A percentile compares a stretch with the other conserved stretches of the same genome.
Conservation (phyloP, 1,139 yeast species). For the Taphrina communis region DNA sequence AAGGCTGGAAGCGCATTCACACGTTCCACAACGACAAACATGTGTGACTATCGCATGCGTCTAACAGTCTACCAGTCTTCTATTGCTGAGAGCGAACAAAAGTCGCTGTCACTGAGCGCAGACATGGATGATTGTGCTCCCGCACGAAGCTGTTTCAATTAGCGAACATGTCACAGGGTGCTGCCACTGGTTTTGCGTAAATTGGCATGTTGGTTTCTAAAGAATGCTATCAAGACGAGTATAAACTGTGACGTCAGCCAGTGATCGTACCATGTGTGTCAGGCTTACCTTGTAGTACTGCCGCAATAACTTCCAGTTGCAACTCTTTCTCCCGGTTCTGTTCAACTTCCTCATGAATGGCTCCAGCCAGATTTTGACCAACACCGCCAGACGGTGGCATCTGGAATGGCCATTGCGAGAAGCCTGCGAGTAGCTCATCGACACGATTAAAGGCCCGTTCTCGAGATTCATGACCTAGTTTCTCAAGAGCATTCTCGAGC, state of each 20-base stretch:
- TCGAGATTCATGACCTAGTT: constrained; percentile 82
- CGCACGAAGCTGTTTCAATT: background rate
- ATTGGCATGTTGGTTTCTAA: constrained; percentile 46
- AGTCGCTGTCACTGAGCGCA: background rate
- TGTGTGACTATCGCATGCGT: background rate
- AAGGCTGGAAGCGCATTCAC: background rate
- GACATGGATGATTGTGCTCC: background rate
- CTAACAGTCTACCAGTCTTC: too few species aligned
- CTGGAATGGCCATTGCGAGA: constrained; percentile 84
- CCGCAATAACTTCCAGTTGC: constrained; percentile 87
- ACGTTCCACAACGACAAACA: background rate
- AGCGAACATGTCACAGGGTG: constrained; percentile 3
- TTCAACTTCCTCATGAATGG: constrained; percentile 70
- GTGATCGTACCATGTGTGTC: background rate
- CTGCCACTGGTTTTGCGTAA: background rate
- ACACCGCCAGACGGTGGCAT: constrained; percentile 64
- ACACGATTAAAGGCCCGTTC: constrained; percentile 94
- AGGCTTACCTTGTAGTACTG: constrained; percentile 57
- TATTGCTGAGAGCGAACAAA: too few species aligned
- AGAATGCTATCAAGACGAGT: constrained; percentile 59
- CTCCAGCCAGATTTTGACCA: constrained; percentile 76
- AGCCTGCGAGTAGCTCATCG: constrained; percentile 83
- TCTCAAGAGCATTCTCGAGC: constrained; percentile 81
- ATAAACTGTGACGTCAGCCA: constrained; percentile 51
- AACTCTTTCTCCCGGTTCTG: constrained; percentile 63